Evolutionary conservation across 2,329 filamentous ascomycete genomes (phyloP), one percentile per base, ranked within the genome.

Genomic region (Venturia carpophila): DNA sequence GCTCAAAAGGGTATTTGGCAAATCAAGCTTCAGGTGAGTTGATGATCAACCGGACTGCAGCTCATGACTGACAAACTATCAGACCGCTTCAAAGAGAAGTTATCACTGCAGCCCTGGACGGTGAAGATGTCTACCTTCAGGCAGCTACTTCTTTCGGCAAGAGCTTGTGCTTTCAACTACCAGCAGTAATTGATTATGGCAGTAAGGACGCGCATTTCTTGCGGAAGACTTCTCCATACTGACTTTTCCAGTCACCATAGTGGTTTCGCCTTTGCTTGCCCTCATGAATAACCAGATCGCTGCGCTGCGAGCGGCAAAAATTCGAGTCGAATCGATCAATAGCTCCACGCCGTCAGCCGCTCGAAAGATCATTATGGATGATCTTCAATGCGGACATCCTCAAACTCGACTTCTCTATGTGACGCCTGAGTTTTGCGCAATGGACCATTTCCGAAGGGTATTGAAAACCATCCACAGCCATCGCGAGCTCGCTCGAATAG

Each of bases 251-350:
- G 89, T 96, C 69, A 96, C 92, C 0, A 87, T 97, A 66, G 92
- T 97, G 42, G 83, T 97, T 47, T 96, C 91, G 41, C 93, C 92
- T 5, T 81, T 97, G 45, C 81, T 97, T 49, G 92, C 92, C 69
- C 81, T 97, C 65, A 97, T 97, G 89, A 91, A 92, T 76, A 96
- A 97, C 72, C 93, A 97, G 81, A 91, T 97, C 56, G 87, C 90
- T 69, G 86, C 91, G 27, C 82, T 97, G 62, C 85, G 84, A 68
- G 83, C 83, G 64, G 84, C 90, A 52, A 87, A 87, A 27, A 88
- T 97, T 66, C 83, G 88, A 65, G 92, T 94, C 56, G 89, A 89
- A 67, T 91, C 90, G 0, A 88, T 97, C 70, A 97, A 97, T 74
- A 91, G 91, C 72, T 91, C 87, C 65, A 96, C 91, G 0, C 79